Percentiles rank a stretch among this genome's conserved stretches.
Evolutionary conservation across 192 early-diverging fungal species (phyloP).

Genomic region (Geranomyces michiganensis): DNA sequence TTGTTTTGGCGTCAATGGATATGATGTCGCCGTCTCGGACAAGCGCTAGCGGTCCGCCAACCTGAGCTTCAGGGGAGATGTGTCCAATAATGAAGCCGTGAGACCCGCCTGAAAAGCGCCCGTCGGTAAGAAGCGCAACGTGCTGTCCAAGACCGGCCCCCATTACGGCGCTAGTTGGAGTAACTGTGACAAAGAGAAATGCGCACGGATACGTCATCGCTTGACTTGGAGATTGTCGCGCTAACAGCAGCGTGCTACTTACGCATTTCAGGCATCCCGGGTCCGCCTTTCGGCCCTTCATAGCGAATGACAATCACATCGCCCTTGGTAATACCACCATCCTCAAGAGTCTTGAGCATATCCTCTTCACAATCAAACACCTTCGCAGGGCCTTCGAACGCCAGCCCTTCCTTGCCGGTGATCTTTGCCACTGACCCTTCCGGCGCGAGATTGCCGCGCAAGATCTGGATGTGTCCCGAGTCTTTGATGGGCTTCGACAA

Average conservation of each 20-base stretch:
- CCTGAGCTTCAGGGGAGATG: slow-evolving; percentile 97
- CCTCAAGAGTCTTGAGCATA: slow-evolving; percentile 88
- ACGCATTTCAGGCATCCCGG: slow-evolving; percentile 99
- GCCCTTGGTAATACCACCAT: slow-evolving; percentile 86
- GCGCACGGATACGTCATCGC: too few species aligned
- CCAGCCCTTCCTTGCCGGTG: slow-evolving; percentile 97
- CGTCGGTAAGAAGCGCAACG: slow-evolving; percentile 96
- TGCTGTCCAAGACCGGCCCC: slow-evolving; percentile 97
- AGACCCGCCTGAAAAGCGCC: slow-evolving; percentile 96
- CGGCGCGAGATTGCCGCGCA: slow-evolving; percentile 93
- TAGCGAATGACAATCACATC: slow-evolving; percentile 95
- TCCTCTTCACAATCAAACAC: slow-evolving; percentile 93
- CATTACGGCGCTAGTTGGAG: slow-evolving; percentile 97
- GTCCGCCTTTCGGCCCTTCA: slow-evolving; percentile 97
- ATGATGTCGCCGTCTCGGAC: slow-evolving; percentile 88
- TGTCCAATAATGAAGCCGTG: slow-evolving; percentile 99
- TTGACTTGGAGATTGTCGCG: too few species aligned
- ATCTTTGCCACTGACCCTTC: slow-evolving; percentile 98
- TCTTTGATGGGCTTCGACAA: slow-evolving; percentile 87
- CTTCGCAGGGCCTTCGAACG: slow-evolving; percentile 84
- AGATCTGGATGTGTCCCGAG: slow-evolving; percentile 92
- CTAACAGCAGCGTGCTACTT: too few species aligned
- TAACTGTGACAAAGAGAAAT: slow-evolving; percentile 56
- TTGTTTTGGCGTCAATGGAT: slow-evolving; percentile 82
- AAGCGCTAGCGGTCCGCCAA: slow-evolving; percentile 93